Percentiles rank a stretch among this genome's conserved stretches.
These are phyloP conservation scores for Geotrichum europaeum DNA, from an alignment of 1,139 yeast species.

Conservation along the genomic window DNA sequence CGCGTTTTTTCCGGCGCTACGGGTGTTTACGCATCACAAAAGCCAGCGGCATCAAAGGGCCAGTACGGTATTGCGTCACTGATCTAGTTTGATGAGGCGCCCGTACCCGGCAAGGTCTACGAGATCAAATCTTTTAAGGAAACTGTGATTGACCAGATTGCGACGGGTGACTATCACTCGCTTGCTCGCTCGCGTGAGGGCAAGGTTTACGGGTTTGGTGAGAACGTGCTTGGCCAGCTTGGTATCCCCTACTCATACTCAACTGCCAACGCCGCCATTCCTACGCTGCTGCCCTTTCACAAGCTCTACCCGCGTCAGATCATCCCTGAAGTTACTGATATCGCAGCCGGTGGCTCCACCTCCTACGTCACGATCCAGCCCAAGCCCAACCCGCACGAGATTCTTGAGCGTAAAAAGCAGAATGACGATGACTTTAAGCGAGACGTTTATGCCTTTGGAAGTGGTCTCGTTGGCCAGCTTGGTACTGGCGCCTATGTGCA, in stretches of 20 bases:
- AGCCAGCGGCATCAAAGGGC: conserved; percentile 48
- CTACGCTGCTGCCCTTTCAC: conserved; percentile 47
- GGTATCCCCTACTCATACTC: conserved; percentile 64
- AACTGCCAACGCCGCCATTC: conserved; percentile 64
- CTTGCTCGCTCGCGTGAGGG: conserved; percentile 60
- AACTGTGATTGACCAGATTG: conserved; percentile 46
- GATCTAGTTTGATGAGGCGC: conserved; percentile 56
- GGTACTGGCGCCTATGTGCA: conserved; percentile 76
- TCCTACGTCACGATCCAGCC: conserved; percentile 41
- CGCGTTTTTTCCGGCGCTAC: conserved; percentile 60
- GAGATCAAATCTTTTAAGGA: conserved; percentile 32
- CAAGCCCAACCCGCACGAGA: conserved; percentile 13
- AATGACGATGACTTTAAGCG: conserved; percentile 22
- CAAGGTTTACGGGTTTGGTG: conserved; percentile 76
- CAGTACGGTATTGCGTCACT: conserved; percentile 75
- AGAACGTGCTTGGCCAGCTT: conserved; percentile 73
- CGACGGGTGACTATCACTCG: conserved; percentile 70
- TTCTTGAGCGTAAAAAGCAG: conserved; percentile 20
- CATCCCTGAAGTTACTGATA: conserved; percentile 32
- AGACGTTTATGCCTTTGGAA: conserved; percentile 56
- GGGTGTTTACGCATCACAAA: conserved; percentile 30
- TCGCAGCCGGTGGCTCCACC: conserved; percentile 65
- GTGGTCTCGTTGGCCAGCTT: conserved; percentile 81
- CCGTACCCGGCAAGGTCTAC: conserved; percentile 39
- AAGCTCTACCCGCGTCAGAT: conserved; percentile 36